Evolutionary conservation across 2,329 filamentous ascomycete species (phyloP).

Genomic region (Exophiala phaeomuriformis): DNA sequence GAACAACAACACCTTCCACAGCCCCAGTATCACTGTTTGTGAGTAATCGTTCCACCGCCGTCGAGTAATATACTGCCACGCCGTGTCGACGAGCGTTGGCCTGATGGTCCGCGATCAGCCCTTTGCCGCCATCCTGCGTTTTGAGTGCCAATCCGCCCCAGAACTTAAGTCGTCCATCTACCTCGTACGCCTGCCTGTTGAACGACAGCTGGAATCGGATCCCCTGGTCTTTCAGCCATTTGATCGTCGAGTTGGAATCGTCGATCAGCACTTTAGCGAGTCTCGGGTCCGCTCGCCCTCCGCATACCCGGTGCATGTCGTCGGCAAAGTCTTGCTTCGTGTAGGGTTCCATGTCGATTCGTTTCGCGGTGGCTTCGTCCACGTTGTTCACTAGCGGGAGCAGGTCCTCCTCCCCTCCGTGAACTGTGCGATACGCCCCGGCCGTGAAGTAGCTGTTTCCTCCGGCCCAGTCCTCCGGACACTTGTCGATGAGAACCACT

Average conservation of each 20-base stretch:
- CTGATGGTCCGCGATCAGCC: slow-evolving; percentile 46
- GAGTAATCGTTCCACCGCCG: slow-evolving; percentile 39
- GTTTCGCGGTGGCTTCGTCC: slow-evolving; percentile 33
- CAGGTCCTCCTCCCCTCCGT: slow-evolving; percentile 50
- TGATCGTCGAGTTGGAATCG: slow-evolving; percentile 46
- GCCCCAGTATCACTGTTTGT: slow-evolving; percentile 29
- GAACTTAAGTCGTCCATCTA: slow-evolving; percentile 55
- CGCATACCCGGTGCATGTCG: slow-evolving; percentile 53
- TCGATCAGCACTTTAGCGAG: slow-evolving; percentile 46
- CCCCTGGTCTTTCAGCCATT: slow-evolving; percentile 51
- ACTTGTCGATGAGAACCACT: slow-evolving; percentile 55
- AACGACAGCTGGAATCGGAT: slow-evolving; percentile 55
- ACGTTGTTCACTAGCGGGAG: slow-evolving; percentile 58
- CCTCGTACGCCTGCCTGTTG: slow-evolving; percentile 58
- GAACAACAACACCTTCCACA: not conserved
- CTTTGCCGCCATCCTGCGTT: slow-evolving; percentile 54
- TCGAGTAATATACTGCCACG: slow-evolving; percentile 43
- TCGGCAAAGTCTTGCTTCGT: slow-evolving; percentile 46
- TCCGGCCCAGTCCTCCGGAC: slow-evolving; percentile 52
- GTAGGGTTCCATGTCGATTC: slow-evolving; percentile 55
- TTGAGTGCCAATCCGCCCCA: slow-evolving; percentile 60
- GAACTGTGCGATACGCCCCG: slow-evolving; percentile 54
- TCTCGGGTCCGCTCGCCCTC: slow-evolving; percentile 45
- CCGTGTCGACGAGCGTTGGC: slow-evolving; percentile 36
- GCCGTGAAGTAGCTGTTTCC: slow-evolving; percentile 62